phyloP scores from a whole-genome alignment of 345 rosid species.

The Linum usitatissimum region DNA sequence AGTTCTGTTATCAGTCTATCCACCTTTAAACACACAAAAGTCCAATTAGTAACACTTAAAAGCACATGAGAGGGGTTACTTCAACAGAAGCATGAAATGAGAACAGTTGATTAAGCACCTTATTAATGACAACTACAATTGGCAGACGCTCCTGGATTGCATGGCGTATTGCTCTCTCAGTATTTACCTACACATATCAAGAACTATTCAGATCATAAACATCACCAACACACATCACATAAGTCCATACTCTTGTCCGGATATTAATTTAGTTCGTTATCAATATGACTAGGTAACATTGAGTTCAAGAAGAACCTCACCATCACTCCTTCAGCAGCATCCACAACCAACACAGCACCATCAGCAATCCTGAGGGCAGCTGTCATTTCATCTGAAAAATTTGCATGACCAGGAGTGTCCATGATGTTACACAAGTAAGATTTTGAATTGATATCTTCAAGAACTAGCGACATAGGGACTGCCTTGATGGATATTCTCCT shows the following conservation, averaged over 20 bases:
- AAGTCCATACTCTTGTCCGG: neutral
- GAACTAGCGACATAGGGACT: slow-evolving; percentile 91
- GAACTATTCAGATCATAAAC: slow-evolving; percentile 2
- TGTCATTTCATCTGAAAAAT: slow-evolving; percentile 74
- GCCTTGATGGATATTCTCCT: slow-evolving; percentile 92
- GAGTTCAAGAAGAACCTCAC: slow-evolving; percentile 13
- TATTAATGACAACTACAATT: slow-evolving; percentile 88
- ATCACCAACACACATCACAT: neutral
- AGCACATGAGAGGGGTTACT: slow-evolving; percentile 3
- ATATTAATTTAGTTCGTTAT: neutral
- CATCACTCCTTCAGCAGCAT: slow-evolving; percentile 94
- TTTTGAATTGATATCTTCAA: slow-evolving; percentile 87
- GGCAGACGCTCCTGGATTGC: slow-evolving; percentile 92
- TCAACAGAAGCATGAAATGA: slow-evolving; percentile 2
- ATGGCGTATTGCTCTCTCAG: slow-evolving; percentile 96
- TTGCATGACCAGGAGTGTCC: slow-evolving; percentile 94
- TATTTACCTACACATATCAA: slow-evolving; percentile 52
- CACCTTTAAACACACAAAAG: slow-evolving; percentile 43
- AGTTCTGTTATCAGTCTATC: slow-evolving; percentile 93
- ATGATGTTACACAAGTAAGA: slow-evolving; percentile 83
- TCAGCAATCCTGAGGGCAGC: slow-evolving; percentile 86
- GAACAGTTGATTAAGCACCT: slow-evolving; percentile 30
- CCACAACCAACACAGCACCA: slow-evolving; percentile 91
- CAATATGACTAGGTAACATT: neutral
- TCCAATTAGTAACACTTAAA: slow-evolving; percentile 4